phyloP scores from a whole-genome alignment of 1,139 yeast species.

The Geotrichum candidum region DNA sequence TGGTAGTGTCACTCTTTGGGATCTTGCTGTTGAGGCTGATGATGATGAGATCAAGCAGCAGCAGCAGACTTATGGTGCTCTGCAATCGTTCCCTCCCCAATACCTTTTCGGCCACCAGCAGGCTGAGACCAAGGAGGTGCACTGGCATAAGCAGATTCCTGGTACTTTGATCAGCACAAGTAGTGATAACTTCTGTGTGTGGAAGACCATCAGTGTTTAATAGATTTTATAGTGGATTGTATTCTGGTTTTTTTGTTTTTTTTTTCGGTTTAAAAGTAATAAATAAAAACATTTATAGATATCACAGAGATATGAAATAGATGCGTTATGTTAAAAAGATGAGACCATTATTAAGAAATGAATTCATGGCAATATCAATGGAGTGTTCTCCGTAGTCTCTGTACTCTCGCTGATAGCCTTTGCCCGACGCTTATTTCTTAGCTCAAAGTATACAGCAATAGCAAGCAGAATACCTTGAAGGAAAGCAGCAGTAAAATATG shows the following conservation, averaged over 20 bases:
- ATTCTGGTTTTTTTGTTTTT: neutral
- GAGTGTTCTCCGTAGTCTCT: neutral
- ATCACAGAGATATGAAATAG: neutral
- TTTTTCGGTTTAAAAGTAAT: neutral
- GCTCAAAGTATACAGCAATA: constrained; percentile 47
- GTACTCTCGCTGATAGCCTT: constrained; percentile 2
- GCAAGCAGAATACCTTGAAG: constrained; percentile 52
- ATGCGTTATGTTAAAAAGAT: neutral
- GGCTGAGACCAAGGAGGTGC: constrained; percentile 91
- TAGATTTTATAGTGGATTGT: neutral
- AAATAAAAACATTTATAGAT: neutral
- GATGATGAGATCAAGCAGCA: constrained; percentile 88
- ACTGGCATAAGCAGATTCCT: constrained; percentile 97
- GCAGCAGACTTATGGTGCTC: constrained; percentile 60
- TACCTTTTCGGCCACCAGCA: constrained; percentile 97
- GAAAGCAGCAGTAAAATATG: constrained; percentile 66
- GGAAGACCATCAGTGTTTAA: constrained; percentile 94
- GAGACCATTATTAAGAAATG: neutral
- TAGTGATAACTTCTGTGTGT: constrained; percentile 85
- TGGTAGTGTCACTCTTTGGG: constrained; percentile 96
- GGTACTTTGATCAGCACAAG: constrained; percentile 94
- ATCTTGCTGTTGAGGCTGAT: constrained; percentile 92
- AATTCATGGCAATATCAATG: neutral
- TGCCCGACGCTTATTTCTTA: constrained; percentile 13
- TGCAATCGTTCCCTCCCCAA: constrained; percentile 67